Conservation (phyloP, 176 grass and related monocot species). For the Typha latifolia region DNA sequence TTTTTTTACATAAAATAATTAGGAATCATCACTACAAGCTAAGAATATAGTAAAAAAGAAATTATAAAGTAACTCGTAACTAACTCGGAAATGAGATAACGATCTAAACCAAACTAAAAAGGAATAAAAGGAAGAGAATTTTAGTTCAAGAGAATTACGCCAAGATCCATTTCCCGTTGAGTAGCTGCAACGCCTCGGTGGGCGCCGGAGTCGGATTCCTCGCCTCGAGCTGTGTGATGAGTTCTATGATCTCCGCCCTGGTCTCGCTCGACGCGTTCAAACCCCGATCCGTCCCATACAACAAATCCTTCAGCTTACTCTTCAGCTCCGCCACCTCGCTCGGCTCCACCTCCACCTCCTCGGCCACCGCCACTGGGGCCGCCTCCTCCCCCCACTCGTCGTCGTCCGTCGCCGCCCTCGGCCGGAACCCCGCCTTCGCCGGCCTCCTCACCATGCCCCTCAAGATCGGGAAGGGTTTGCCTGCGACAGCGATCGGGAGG, state of each 20-base stretch:
- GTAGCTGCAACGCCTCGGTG: conserved; percentile 65
- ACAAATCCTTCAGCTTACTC: conserved; percentile 53
- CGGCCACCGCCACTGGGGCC: conserved; percentile 16
- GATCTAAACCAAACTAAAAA: neutral
- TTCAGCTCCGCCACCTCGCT: conserved; percentile 54
- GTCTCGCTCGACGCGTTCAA: conserved; percentile 81
- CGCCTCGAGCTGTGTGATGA: conserved; percentile 81
- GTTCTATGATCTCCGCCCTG: conserved; percentile 67
- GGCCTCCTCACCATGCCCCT: conserved; percentile 9
- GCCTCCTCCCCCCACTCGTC: conserved; percentile 66
- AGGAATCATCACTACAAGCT: too few species aligned
- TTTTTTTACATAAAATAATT: too few species aligned
- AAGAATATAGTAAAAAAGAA: too few species aligned
- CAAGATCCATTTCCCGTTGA: conserved; percentile 95
- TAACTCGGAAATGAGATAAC: too few species aligned
- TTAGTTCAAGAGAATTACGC: conserved; percentile 32
- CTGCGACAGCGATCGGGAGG: neutral
- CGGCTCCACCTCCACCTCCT: conserved; percentile 18
- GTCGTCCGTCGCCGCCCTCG: conserved; percentile 34
- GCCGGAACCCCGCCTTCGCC: conserved; percentile 1
- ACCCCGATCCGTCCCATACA: conserved; percentile 78
- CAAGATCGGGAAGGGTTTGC: neutral
- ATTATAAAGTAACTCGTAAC: too few species aligned
- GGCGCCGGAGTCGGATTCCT: conserved; percentile 82
- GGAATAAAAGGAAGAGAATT: neutral